These are phyloP conservation scores for Chlamydomonas asymmetrica DNA, from an alignment of 139 green algal species.

Conservation along the genomic window DNA sequence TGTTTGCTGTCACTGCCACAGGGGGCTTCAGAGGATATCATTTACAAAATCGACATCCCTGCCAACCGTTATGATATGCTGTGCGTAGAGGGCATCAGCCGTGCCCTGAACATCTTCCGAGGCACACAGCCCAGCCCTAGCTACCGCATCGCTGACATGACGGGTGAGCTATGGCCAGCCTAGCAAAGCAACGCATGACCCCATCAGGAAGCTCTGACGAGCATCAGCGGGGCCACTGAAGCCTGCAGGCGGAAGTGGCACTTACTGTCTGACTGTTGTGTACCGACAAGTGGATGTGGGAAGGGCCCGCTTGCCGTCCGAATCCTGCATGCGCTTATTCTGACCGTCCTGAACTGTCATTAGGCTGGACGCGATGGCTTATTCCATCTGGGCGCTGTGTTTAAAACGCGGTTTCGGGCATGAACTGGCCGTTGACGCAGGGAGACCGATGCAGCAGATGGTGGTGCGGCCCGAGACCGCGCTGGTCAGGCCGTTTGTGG, in stretches of 20 bases:
- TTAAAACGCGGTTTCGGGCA: no score
- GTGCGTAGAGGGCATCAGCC: conserved; percentile 95
- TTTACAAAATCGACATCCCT: conserved; percentile 99
- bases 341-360: no score
- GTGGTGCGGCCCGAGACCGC: conserved; percentile 84
- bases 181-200: not conserved
- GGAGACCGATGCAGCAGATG: conserved; percentile 67
- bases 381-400: no score
- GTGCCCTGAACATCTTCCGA: conserved; percentile 95
- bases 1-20: no score
- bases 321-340: no score
- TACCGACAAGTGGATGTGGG: no score
- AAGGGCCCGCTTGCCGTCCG: no score
- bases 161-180: conserved; percentile 34
- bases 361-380: no score
- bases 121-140: conserved; percentile 52
- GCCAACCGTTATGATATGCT: conserved; percentile 99
- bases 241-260: not conserved
- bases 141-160: conserved; percentile 83
- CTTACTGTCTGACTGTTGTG: no score
- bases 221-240: not conserved
- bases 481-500: conserved; percentile 95
- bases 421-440: no score
- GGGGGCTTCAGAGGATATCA: conserved; percentile 93
- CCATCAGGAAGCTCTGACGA: no score